Base-by-base conservation (phyloP, 352 stramenopile genomes). In the Globisporangium cylindrosporum region DNA sequence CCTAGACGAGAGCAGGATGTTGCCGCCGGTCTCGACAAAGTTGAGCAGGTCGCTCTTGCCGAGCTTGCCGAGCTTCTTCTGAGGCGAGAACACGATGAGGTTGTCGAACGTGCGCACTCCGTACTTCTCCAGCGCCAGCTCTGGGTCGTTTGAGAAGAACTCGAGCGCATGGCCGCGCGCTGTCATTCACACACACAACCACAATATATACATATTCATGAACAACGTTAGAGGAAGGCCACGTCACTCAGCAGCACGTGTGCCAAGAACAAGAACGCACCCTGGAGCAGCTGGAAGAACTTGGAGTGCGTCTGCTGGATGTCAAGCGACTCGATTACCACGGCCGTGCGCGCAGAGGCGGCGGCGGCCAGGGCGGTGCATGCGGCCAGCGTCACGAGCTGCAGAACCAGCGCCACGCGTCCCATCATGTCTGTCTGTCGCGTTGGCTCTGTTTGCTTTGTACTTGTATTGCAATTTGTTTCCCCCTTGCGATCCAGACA, bases 101-200 rank as follows among this genome's bases (percentile, higher is more conserved):
- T 98, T 94, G 65, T 98, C 93, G 71, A 89, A 97, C 58, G 81
- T 70, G 54, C 78, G 82, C 73, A 96, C 91, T 61, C 92, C 92
- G 75, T 92, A 98, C 66, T 81, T 73, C n/a, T 88, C 82, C 1
- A 98, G 79, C 49, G 72, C 58, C 22, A 97, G 67, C 41, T 77
- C 66, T 53, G 86, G 71, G 18, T 89, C 82, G 51, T 79, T 82
- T 8, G 80, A 64, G 63, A 82, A 78, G 69, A 89, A 93, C 59
- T 74, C 73, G 25, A 94, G 64, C 25, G 85, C 79, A 75, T 94
- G 87, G 51, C 87, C 85, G 38, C 84, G 80, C 9, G 72, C 83
- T 91, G n/a, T 24, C 55, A 46, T 18, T 25, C 9, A 61, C 4
- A 64, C 14, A 66, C 32, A 67, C 15, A 69, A 24, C 8, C 12